Base-by-base conservation (phyloP, 441 rosid genomes). In the Codiaeum variegatum region DNA sequence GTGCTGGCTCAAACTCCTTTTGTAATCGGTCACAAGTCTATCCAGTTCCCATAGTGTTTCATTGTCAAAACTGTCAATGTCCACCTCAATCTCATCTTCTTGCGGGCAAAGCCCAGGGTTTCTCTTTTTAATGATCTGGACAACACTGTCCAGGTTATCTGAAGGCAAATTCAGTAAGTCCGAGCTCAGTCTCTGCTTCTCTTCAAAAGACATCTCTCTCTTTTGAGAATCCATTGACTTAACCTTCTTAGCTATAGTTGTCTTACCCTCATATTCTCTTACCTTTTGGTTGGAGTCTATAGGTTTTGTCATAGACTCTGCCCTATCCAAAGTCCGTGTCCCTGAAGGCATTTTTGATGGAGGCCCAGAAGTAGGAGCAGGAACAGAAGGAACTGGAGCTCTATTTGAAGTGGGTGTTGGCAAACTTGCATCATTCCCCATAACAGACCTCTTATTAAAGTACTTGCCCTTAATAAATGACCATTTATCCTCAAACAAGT, bases 41-140 rank as follows among this genome's bases (percentile, higher is more conserved):
- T 86, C 85, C 60, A 95, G 95, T 77, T 95, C 98, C 98, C 98
- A 93, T 72, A 93, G 87, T 12, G 97, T 95, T 79, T 88, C 87
- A 15, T 82, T 80, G 76, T 95, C 98, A 79, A 95, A 85, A 80
- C 84, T 83, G 69, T 91, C 98, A 76, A 95, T 93, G 73, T 95
- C 99, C 52, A 95, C 81, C 80, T 95, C 99, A 82, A 95, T 89
- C 83, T 93, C 98, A 84, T 91, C 97, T 38, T 90, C 98, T 63
- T 91, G 87, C 66, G 84, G 92, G 63, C 79, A 81, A 42, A 95
- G 90, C n/a, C 82, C 83, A 11, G 93, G 84, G 75, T 85, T 95
- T 79, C 93, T 90, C 79, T 88, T 91, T 85, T 83, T 93, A 74
- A 93, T 94, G 31, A 95, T 95, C 73, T 90, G 93, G 18, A 95